Percentiles rank a stretch among this genome's conserved stretches.
Evolutionary conservation across 805 yeast species (phyloP).

Genomic region (Saturnispora bothae): DNA sequence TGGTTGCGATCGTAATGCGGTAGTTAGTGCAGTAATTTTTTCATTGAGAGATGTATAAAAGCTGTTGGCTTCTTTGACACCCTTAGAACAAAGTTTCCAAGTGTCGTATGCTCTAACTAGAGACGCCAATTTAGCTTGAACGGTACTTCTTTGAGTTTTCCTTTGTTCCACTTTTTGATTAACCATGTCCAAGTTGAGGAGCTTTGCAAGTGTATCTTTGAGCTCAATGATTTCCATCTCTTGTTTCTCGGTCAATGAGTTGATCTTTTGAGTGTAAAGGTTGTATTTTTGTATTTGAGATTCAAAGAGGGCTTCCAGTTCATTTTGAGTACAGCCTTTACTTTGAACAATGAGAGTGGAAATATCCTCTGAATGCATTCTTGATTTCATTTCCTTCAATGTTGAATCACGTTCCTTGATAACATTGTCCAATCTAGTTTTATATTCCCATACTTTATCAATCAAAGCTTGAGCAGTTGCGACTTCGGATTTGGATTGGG

Average conservation of each 20-base stretch:
- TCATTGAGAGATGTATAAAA: constrained; percentile 39
- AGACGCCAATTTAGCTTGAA: constrained; percentile 29
- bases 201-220: constrained; percentile 34
- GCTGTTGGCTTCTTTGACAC: constrained; percentile 47
- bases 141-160: constrained; percentile 30
- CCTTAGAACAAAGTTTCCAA: constrained; percentile 51
- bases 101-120: constrained; percentile 40
- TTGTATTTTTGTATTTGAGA: constrained; percentile 70
- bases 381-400: constrained; percentile 53
- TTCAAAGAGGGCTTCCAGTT: constrained; percentile 41
- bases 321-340: constrained; percentile 37
- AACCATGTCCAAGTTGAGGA: constrained; percentile 36
- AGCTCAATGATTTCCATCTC: constrained; percentile 33
- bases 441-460: constrained; percentile 40
- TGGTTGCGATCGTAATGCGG: too few species aligned
- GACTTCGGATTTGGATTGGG: constrained; percentile 11
- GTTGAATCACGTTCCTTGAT: constrained; percentile 54
- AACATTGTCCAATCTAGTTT: constrained; percentile 51
- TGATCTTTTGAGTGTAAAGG: constrained; percentile 55
- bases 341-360: constrained; percentile 63
- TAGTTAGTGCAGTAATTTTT: constrained; percentile 31
- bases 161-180: constrained; percentile 35
- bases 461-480: constrained; percentile 30
- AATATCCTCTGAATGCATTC: constrained; percentile 75
- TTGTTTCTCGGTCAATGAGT: constrained; percentile 60